phyloP scores from a whole-genome alignment of 495 filamentous ascomycete species.

The Neurospora sp. region DNA sequence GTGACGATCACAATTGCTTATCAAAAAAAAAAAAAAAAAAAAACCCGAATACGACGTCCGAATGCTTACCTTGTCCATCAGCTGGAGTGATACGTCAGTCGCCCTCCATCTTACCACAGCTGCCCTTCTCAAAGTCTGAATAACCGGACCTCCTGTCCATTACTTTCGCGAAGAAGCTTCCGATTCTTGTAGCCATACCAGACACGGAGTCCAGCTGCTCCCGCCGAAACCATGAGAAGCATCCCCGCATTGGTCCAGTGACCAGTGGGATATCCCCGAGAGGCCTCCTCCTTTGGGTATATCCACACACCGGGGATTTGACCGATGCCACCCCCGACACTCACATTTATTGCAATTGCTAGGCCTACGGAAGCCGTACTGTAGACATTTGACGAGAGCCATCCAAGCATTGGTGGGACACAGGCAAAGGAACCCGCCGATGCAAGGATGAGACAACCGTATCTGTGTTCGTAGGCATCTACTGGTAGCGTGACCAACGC shows the following conservation, averaged over 20 bases:
- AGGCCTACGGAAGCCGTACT: slow-evolving; percentile 54
- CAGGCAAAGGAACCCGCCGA: slow-evolving; percentile 45
- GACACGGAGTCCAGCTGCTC: slow-evolving; percentile 25
- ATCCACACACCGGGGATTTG: slow-evolving; percentile 68
- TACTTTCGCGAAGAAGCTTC: slow-evolving; percentile 17
- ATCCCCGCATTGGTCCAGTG: slow-evolving; percentile 42
- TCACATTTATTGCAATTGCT: slow-evolving; percentile 59
- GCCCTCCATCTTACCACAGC: background rate
- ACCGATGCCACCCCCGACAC: slow-evolving; percentile 50
- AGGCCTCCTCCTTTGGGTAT: slow-evolving; percentile 52
- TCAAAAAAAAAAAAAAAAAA: background rate
- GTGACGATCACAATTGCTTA: background rate
- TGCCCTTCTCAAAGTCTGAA: slow-evolving; percentile 10
- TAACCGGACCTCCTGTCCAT: slow-evolving; percentile 13
- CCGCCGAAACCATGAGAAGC: slow-evolving; percentile 32
- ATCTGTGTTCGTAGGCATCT: slow-evolving; percentile 46
- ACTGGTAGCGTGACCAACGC: slow-evolving; percentile 53
- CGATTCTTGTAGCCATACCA: slow-evolving; percentile 34
- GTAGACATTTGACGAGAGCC: slow-evolving; percentile 58
- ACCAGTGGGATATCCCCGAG: slow-evolving; percentile 56
- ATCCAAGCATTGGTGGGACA: slow-evolving; percentile 56
- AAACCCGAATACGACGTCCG: background rate
- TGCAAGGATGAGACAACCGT: slow-evolving; percentile 60
- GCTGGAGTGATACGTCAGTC: background rate
- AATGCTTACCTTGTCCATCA: background rate